These are phyloP conservation scores for Coemansia sp. DNA, from an alignment of 192 early-diverging fungal species.

Conservation along the genomic window DNA sequence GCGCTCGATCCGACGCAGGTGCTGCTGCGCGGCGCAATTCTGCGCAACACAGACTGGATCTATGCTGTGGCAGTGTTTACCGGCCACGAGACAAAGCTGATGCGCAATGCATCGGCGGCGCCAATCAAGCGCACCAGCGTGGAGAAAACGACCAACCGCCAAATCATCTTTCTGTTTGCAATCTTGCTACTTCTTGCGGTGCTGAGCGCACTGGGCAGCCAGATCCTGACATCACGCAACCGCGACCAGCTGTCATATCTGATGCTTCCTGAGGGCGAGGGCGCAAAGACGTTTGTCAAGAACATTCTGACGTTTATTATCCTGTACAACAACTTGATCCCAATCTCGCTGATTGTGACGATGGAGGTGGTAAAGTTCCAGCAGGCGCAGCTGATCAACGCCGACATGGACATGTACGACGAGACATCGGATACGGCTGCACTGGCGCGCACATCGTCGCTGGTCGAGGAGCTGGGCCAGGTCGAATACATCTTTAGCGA, in stretches of 20 bases:
- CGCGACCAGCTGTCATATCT: constrained; percentile 55
- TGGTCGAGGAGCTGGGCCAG: constrained; percentile 96
- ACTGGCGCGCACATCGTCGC: constrained; percentile 82
- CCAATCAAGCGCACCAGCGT: constrained; percentile 93
- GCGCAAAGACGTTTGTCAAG: constrained; percentile 68
- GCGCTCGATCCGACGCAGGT: constrained; percentile 90
- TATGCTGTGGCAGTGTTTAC: constrained; percentile 95
- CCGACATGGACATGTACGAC: constrained; percentile 95
- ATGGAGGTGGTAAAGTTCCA: constrained; percentile 98
- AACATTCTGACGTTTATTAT: constrained; percentile 97
- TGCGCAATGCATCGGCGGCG: constrained; percentile 90
- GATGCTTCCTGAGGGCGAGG: constrained; percentile 26
- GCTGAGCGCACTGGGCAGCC: constrained; percentile 80
- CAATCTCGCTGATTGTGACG: constrained; percentile 95
- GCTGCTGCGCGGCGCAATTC: constrained; percentile 88
- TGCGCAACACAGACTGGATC: constrained; percentile 93
- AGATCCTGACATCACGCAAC: constrained; percentile 59
- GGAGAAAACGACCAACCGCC: constrained; percentile 84
- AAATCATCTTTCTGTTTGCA: constrained; percentile 91
- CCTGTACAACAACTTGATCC: constrained; percentile 98
- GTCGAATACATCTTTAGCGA: constrained; percentile 98
- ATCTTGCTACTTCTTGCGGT: constrained; percentile 84
- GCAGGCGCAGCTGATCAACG: constrained; percentile 84
- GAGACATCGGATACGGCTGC: constrained; percentile 91
- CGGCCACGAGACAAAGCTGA: constrained; percentile 96